Evolutionary conservation across 805 yeast genomes (phyloP).

Genomic region (Pichia nanzhaoensis): DNA sequence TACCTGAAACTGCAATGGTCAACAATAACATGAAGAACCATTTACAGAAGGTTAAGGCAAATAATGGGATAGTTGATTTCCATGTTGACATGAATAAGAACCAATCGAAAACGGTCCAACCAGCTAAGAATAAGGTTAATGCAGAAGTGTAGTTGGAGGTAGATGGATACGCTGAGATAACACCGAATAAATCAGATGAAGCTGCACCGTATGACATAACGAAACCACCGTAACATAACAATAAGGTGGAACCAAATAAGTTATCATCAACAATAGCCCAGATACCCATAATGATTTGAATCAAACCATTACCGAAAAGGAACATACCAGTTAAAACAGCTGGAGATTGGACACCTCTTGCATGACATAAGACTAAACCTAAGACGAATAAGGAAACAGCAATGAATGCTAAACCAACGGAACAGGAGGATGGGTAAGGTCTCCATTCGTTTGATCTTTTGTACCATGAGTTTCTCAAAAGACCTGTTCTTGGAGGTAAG

Average conservation of each 20-base stretch:
- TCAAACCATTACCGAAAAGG: slow-evolving; percentile 39
- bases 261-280: slow-evolving; percentile 43
- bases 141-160: slow-evolving; percentile 34
- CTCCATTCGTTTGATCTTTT: slow-evolving; percentile 34
- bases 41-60: slow-evolving; percentile 33
- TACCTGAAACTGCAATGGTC: slow-evolving; percentile 36
- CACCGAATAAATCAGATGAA: slow-evolving; percentile 37
- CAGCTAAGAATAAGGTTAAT: slow-evolving; percentile 39
- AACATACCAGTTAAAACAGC: slow-evolving; percentile 36
- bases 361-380: slow-evolving; percentile 35
- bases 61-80: slow-evolving; percentile 37
- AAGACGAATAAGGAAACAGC: slow-evolving; percentile 37
- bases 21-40: slow-evolving; percentile 37
- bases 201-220: slow-evolving; percentile 42
- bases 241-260: slow-evolving; percentile 43
- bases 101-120: slow-evolving; percentile 44
- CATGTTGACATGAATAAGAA: slow-evolving; percentile 37
- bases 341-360: slow-evolving; percentile 34
- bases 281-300: slow-evolving; percentile 38
- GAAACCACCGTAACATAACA: slow-evolving; percentile 44
- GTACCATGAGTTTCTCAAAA: slow-evolving; percentile 36
- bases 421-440: slow-evolving; percentile 38
- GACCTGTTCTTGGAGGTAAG: slow-evolving; percentile 30
- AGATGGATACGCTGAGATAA: slow-evolving; percentile 33
- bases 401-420: slow-evolving; percentile 38